Evolutionary conservation across 306 rosid genomes (phyloP).

Genomic region (Ammopiptanthus mongolicus): DNA sequence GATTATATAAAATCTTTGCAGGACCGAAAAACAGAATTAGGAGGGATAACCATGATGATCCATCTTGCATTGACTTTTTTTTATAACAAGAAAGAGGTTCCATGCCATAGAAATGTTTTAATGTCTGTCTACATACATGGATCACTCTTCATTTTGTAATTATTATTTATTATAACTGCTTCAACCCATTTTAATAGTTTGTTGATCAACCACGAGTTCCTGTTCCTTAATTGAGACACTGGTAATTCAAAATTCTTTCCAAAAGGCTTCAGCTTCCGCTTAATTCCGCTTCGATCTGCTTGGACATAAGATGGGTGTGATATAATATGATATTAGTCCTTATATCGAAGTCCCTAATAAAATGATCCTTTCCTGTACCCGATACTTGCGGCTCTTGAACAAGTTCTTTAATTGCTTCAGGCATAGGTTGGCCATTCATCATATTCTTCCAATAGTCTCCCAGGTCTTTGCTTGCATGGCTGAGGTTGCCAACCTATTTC

Average conservation of each 20-base stretch:
- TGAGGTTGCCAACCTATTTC: conserved; percentile 30
- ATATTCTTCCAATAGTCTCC: conserved; percentile 58
- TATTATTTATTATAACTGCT: not conserved
- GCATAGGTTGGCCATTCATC: conserved; percentile 62
- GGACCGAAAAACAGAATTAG: too few relatives aligned
- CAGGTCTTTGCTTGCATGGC: conserved; percentile 47
- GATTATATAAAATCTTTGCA: not conserved
- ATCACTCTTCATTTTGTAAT: too few relatives aligned
- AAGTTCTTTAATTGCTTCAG: conserved; percentile 52
- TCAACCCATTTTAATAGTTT: not conserved
- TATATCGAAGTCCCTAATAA: conserved; percentile 40
- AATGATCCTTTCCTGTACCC: conserved; percentile 18
- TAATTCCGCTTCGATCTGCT: too few relatives aligned
- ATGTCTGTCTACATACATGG: too few relatives aligned
- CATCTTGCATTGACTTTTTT: not conserved
- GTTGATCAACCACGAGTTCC: conserved; percentile 18
- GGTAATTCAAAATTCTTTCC: conserved; percentile 15
- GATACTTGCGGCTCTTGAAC: conserved; percentile 20
- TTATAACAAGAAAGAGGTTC: too few relatives aligned
- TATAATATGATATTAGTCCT: conserved; percentile 45
- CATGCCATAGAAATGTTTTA: too few relatives aligned
- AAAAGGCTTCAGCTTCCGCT: not conserved
- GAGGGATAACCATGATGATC: not conserved
- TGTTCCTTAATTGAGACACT: conserved; percentile 18
- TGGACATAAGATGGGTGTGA: conserved; percentile 29